Evolutionary conservation across 202 grass and related monocot genomes (phyloP), one percentile per base, ranked within the genome.

Genomic region (Eragrostis tef): DNA sequence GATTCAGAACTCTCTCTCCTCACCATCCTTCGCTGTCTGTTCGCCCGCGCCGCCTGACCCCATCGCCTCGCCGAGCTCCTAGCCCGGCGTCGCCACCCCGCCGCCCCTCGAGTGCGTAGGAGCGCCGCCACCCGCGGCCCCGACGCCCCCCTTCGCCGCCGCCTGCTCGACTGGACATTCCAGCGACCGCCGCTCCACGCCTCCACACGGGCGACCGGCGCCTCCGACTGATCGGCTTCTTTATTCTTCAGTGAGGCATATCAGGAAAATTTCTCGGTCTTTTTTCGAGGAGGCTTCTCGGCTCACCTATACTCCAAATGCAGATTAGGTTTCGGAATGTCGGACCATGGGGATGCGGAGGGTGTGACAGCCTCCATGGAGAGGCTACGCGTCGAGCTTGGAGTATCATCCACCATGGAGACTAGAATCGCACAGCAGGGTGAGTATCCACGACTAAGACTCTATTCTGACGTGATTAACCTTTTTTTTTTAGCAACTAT

Each of bases 301-400:
- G 42, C 53, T 56, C 19, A 56, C n/a, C 1, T 54, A 75, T 25
- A 20, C 9, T 22, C 7, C 11, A 8, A 22, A n/a, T 68, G 72
- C 82, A 70, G 64, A 19, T 59, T 70, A 19, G 56, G 43, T 54
- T 49, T 77, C 39, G 47, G 26, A 14, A 85, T 81, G 84, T 51
- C 49, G 19, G 16, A 6, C 15, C 65, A 27, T 0, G 50, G 53
- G 41, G 61, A 81, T 24, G 20, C 46, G 13, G 45, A 80, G 6
- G 61, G 60, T 13, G 25, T 74, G 41, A 60, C 11, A 0, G 4
- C 11, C 24, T 81, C 70, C 42, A 17, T 81, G 44, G 78, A 11
- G n/a, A 27, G 81, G 14, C 17, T 81, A 57, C 51, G 41, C 14
- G 51, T 86, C 11, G 70, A 68, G 15, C 21, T 60, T n/a, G 70